Conservation (phyloP, 2,329 filamentous ascomycete species). For the Hymenoscyphus albidus region DNA sequence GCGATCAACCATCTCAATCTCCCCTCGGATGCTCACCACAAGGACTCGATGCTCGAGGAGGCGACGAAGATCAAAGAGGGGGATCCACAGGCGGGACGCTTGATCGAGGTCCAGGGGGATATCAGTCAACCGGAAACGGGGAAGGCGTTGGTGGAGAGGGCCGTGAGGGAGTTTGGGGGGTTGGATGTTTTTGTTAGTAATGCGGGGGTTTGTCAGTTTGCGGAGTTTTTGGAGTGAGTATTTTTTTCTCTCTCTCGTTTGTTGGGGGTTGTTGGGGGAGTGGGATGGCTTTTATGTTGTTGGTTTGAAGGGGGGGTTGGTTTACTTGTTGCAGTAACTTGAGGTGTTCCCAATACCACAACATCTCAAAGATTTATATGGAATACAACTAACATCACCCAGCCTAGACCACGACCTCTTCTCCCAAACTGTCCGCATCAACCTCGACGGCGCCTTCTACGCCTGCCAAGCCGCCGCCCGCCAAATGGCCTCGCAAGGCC, state of each 20-base stretch:
- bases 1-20: conserved; percentile 75
- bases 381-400: conserved; percentile 7
- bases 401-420: conserved; percentile 68
- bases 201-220: conserved; percentile 84
- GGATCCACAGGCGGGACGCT: conserved; percentile 42
- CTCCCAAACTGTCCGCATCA: conserved; percentile 68
- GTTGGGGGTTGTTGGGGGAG: not conserved
- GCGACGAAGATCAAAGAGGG: conserved; percentile 46
- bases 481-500: conserved; percentile 67
- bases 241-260: conserved; percentile 13
- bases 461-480: conserved; percentile 78
- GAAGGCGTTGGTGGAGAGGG: conserved; percentile 59
- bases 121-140: conserved; percentile 73
- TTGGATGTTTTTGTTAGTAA: conserved; percentile 83
- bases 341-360: not conserved
- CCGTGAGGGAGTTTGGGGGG: conserved; percentile 58
- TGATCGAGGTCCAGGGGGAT: conserved; percentile 72
- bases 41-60: conserved; percentile 50
- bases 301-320: not conserved
- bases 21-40: conserved; percentile 46
- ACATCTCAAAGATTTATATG: not conserved
- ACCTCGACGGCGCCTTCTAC: conserved; percentile 87
- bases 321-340: not conserved
- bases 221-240: conserved; percentile 70
- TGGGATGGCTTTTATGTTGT: not conserved